These are phyloP conservation scores for Piromyces sp. DNA, from an alignment of 192 early-diverging fungal species.

Conservation along the genomic window DNA sequence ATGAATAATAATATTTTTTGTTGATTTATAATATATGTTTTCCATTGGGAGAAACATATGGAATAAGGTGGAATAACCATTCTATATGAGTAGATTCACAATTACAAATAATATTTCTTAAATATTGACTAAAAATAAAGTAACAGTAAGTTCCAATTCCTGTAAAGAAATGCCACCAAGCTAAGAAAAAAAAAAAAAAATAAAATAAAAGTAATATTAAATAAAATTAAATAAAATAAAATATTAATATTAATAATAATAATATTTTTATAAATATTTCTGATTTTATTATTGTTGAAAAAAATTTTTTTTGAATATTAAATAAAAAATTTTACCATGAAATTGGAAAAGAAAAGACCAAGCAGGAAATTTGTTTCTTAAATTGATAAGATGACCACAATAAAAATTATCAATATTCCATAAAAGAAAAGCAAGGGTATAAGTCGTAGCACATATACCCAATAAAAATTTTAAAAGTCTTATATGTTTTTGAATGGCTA, in stretches of 20 bases:
- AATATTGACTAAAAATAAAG: not conserved
- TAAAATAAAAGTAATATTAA: not conserved
- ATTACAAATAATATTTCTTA: not conserved
- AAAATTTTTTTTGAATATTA: no score
- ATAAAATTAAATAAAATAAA: no score
- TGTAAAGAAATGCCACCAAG: not conserved
- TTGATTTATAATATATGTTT: not conserved
- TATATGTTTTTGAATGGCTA: not conserved
- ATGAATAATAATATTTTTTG: no score
- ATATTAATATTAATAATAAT: no score
- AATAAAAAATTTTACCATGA: no score
- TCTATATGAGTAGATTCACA: not conserved
- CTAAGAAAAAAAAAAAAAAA: not conserved
- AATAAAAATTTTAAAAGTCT: not conserved
- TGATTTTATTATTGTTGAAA: no score
- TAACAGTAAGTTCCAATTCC: not conserved
- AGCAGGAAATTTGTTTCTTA: not conserved
- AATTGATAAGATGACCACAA: not conserved
- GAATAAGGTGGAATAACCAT: not conserved
- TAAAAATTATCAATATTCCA: not conserved
- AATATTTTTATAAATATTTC: no score
- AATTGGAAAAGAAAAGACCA: not conserved
- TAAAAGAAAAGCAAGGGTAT: not conserved
- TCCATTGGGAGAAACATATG: not conserved
- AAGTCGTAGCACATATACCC: not conserved